Percentiles rank a stretch among this genome's conserved stretches.
phyloP scores from a whole-genome alignment of 202 grass and related monocot genomes.

The Digitaria exilis region DNA sequence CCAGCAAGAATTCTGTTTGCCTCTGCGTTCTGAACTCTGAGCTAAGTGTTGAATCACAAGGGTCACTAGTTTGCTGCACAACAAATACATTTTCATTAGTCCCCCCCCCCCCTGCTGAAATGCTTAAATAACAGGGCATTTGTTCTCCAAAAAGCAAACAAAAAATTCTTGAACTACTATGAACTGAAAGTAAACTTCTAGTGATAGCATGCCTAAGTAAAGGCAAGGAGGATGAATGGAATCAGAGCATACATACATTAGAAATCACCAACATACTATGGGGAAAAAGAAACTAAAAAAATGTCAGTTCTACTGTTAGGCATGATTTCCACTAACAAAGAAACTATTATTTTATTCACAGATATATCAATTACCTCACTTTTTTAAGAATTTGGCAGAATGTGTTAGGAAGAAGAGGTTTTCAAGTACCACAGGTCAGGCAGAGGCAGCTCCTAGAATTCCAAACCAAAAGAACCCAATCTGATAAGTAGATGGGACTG shows the following conservation, averaged over 20 bases:
- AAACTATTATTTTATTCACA: slow-evolving; percentile 12
- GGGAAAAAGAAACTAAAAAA: not conserved
- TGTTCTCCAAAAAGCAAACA: not conserved
- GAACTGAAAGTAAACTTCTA: not conserved
- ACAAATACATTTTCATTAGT: slow-evolving; percentile 31
- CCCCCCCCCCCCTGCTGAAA: not conserved
- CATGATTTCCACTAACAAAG: not conserved
- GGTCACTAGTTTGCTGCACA: slow-evolving; percentile 77
- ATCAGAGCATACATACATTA: not conserved
- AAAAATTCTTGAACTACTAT: not conserved
- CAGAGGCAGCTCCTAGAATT: not conserved
- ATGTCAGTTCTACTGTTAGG: slow-evolving; percentile 1
- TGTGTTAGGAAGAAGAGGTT: not conserved
- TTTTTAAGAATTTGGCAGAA: not conserved
- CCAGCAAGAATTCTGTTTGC: slow-evolving; percentile 89
- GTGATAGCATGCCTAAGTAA: not conserved
- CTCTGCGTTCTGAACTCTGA: slow-evolving; percentile 82
- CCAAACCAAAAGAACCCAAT: slow-evolving; percentile 26
- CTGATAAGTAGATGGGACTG: not conserved
- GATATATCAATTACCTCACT: not conserved
- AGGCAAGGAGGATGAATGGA: not conserved
- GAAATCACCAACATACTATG: not conserved
- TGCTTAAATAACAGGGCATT: not conserved
- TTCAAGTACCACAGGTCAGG: not conserved
- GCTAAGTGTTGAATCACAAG: slow-evolving; percentile 74